Evolutionary conservation across 768 basidiomycete genomes (phyloP).

Genomic region (Lactifluus pinguis): DNA sequence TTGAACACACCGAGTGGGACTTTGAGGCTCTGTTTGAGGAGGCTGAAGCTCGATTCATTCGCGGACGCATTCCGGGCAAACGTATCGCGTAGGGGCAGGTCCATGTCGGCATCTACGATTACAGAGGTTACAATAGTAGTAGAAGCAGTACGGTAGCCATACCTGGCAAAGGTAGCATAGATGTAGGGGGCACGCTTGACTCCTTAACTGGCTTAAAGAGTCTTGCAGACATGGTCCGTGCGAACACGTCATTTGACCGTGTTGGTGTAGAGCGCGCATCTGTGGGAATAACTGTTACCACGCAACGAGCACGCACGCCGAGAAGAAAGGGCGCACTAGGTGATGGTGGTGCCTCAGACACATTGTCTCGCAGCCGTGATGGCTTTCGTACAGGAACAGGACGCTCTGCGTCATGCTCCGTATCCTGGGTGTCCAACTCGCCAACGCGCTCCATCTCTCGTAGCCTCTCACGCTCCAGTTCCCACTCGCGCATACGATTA

Average conservation of each 20-base stretch:
- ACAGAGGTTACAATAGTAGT: background rate
- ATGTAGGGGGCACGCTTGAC: background rate
- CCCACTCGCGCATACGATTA: conserved; percentile 68
- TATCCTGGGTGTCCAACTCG: conserved; percentile 20
- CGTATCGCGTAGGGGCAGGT: conserved; percentile 3
- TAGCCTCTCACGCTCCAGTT: conserved; percentile 57
- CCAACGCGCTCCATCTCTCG: conserved; percentile 56
- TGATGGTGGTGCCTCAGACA: conserved; percentile 21
- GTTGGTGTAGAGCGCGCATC: background rate
- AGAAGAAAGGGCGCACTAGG: conserved; percentile 13
- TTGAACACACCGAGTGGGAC: conserved; percentile 57
- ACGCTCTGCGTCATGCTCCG: conserved; percentile 4
- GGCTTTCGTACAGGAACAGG: conserved; percentile 2
- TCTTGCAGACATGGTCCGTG: conserved; percentile 4
- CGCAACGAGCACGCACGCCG: background rate
- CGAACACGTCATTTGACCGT: background rate
- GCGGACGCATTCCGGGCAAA: conserved; percentile 12
- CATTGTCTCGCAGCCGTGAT: conserved; percentile 6
- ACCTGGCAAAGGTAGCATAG: conserved; percentile 4
- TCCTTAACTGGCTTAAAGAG: conserved; percentile 3
- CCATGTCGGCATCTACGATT: conserved; percentile 12
- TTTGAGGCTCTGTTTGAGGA: conserved; percentile 62
- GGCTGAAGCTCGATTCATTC: conserved; percentile 34
- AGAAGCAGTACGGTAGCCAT: conserved; percentile 27
- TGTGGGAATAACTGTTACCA: background rate